Conservation (phyloP, 2,329 filamentous ascomycete species). For the Alternaria metachromatica region DNA sequence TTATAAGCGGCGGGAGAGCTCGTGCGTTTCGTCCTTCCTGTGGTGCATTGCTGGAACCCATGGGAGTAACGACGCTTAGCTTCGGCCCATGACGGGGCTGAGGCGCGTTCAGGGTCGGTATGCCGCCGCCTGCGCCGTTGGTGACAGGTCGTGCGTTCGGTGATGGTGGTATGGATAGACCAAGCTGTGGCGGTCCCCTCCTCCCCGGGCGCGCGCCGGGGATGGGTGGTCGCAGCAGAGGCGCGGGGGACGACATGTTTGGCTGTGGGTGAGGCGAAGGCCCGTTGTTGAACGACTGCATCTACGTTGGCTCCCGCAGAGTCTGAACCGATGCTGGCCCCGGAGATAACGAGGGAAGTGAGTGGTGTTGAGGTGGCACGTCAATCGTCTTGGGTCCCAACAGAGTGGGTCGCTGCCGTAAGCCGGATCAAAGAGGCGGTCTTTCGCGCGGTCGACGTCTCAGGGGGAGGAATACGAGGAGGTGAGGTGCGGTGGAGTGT, state of each 20-base stretch:
- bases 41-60: conserved; percentile 77
- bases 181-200: conserved; percentile 75
- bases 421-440: conserved; percentile 39
- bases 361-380: conserved; percentile 30
- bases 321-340: conserved; percentile 10
- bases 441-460: conserved; percentile 15
- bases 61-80: conserved; percentile 84
- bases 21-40: conserved; percentile 68
- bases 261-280: conserved; percentile 30
- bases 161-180: conserved; percentile 87
- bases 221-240: conserved; percentile 82
- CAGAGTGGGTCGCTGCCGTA: conserved; percentile 36
- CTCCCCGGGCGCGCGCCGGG: conserved; percentile 68
- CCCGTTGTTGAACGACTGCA: conserved; percentile 35
- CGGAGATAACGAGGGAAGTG: conserved; percentile 20
- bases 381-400: conserved; percentile 35
- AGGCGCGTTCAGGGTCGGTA: conserved; percentile 31
- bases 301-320: conserved; percentile 23
- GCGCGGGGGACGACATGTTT: conserved; percentile 77
- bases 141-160: conserved; percentile 83
- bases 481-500: background rate
- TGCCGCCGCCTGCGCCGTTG: conserved; percentile 57
- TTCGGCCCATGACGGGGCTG: conserved; percentile 73
- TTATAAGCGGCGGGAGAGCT: conserved; percentile 62
- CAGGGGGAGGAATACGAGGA: background rate